Evolutionary conservation across 2,329 filamentous ascomycete species (phyloP), one percentile per base, ranked within the genome.

Genomic region (Epichloe sibirici): DNA sequence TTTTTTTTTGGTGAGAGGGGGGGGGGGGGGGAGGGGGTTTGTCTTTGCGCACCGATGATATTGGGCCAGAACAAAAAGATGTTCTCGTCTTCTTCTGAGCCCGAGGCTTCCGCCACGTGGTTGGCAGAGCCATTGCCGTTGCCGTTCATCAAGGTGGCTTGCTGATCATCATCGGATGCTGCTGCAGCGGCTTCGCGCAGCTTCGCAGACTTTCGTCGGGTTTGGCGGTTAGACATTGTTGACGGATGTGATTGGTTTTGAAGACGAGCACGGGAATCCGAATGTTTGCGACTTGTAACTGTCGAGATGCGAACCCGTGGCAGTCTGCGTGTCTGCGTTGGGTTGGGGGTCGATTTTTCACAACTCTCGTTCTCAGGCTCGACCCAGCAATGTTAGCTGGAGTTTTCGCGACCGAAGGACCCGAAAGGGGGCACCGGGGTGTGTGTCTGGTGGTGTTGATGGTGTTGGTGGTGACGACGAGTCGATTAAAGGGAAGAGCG

Each of bases 1-100:
- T 3, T 44, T 31, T 7, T 44, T 44, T 4, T 25, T 8, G 15
- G 28, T 31, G 28, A 31, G 3, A 2, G 1, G 3, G 1, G 1
- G 7, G 6, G 3, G 8, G 8, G 7, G 1, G 3, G 3, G 1
- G 7, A 6, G 3, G 8, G 28, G 28, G 28, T 2, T 44, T 25
- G 3, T 15, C 12, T 13, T 9, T 44, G 63, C 77, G 58, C 73
- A 89, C 86, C 87, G 61, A 91, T 90, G 40, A 91, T 74, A 63
- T 91, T 91, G 34, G 88, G 87, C 69, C 79, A 83, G 69, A 91
- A 90, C 35, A 90, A 68, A 59, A 90, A 91, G 58, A 91, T 85
- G 67, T 91, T 91, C 69, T 90, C 86, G 43, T 69, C 65, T 9
- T 70, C 64, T 47, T 68, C 58, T 48, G 68, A 61, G 42, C 64